Conservation (phyloP, 2,329 filamentous ascomycete species). For the Arthrobotrys sphaeroides region DNA sequence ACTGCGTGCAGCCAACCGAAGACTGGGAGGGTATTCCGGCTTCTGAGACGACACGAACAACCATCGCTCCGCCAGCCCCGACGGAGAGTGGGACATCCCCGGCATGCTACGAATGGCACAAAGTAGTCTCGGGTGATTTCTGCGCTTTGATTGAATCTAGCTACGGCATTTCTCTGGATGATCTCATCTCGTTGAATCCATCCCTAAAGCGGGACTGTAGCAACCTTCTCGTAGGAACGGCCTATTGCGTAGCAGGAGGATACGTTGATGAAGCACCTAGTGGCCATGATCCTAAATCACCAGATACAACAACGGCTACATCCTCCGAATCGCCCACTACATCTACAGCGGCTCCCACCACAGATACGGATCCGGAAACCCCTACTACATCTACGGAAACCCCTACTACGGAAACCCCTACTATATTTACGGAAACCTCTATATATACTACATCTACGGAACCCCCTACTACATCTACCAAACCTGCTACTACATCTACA, state of each 20-base stretch:
- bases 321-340: neutral
- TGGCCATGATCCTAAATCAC: neutral
- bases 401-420: too few relatives aligned
- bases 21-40: neutral
- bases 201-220: neutral
- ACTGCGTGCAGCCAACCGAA: conserved; percentile 6
- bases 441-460: too few relatives aligned
- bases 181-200: neutral
- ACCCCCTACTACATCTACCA: too few relatives aligned
- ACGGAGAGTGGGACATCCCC: neutral
- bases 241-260: neutral
- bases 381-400: too few relatives aligned
- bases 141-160: neutral
- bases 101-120: conserved; percentile 11
- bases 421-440: too few relatives aligned
- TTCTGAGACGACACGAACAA: neutral
- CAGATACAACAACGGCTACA: neutral
- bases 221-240: neutral
- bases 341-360: too few relatives aligned
- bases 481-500: too few relatives aligned
- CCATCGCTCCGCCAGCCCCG: neutral
- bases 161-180: neutral
- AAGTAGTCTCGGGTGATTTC: neutral
- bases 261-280: neutral
- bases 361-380: too few relatives aligned